A percentile compares a stretch with the other conserved stretches of the same genome.
phyloP scores from a whole-genome alignment of 257 asterid genomes.

The Solanum appendiculatum region DNA sequence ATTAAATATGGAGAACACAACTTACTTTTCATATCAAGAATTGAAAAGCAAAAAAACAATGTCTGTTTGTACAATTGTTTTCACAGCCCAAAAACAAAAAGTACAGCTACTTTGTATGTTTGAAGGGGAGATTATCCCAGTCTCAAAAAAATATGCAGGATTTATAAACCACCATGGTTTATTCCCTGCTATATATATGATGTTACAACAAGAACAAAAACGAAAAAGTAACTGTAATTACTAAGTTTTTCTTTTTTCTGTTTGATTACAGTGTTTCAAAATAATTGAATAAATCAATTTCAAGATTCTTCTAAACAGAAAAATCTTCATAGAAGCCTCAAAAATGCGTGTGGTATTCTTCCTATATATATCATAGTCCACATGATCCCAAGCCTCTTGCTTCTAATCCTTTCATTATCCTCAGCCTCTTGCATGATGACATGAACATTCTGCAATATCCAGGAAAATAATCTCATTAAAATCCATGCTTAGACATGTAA shows the following conservation, averaged over 20 bases:
- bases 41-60: background rate
- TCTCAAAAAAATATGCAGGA: background rate
- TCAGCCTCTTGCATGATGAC: background rate
- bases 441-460: conserved; percentile 2
- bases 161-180: background rate
- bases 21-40: background rate
- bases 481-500: background rate
- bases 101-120: background rate
- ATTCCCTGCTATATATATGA: background rate
- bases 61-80: background rate
- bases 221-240: background rate
- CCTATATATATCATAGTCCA: background rate
- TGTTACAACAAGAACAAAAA: background rate
- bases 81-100: background rate
- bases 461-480: background rate
- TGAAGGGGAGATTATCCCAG: background rate
- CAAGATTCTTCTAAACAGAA: background rate
- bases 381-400: conserved; percentile 11
- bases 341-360: background rate
- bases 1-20: background rate
- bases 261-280: background rate
- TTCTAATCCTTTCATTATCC: background rate
- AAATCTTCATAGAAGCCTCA: background rate
- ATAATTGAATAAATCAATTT: background rate
- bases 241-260: background rate